Percentiles rank a stretch among this genome's conserved stretches.
Evolutionary conservation across 2,329 filamentous ascomycete species (phyloP).

Genomic region (Penicillium sp.): DNA sequence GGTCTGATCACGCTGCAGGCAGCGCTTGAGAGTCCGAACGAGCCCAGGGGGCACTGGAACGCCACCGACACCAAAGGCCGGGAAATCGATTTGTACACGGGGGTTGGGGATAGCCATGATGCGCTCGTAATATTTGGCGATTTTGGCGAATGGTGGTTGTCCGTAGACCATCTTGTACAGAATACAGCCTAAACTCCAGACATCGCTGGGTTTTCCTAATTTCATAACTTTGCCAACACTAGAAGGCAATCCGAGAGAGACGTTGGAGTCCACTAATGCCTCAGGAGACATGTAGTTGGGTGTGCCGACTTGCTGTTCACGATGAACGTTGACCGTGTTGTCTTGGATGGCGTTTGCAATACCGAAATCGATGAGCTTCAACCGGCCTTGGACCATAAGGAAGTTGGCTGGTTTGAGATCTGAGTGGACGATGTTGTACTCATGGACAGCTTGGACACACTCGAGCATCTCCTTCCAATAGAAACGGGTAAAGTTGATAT

Average conservation of each 20-base stretch:
- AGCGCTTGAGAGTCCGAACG: conserved; percentile 56
- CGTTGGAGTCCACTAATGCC: conserved; percentile 83
- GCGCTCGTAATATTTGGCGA: conserved; percentile 78
- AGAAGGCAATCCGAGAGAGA: conserved; percentile 51
- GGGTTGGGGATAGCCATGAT: conserved; percentile 60
- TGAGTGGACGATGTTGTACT: conserved; percentile 89
- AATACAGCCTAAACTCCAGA: conserved; percentile 96
- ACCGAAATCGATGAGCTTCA: conserved; percentile 98
- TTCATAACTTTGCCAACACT: conserved; percentile 76
- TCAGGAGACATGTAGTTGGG: conserved; percentile 99
- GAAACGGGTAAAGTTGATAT: conserved; percentile 88
- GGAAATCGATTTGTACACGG: conserved; percentile 49
- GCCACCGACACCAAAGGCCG: conserved; percentile 47
- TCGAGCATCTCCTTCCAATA: conserved; percentile 99
- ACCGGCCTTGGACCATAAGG: conserved; percentile 79
- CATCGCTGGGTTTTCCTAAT: conserved; percentile 89
- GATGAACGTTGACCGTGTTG: conserved; percentile 94
- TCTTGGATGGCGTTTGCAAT: conserved; percentile 98
- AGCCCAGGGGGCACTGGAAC: conserved; percentile 56
- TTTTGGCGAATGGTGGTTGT: conserved; percentile 91
- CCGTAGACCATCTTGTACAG: conserved; percentile 98
- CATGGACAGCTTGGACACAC: conserved; percentile 85
- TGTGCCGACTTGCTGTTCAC: conserved; percentile 91
- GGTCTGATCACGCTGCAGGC: conserved; percentile 58
- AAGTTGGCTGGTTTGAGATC: conserved; percentile 98